phyloP scores from a whole-genome alignment of 2,329 filamentous ascomycete genomes.

The Aspergillus clavatus region DNA sequence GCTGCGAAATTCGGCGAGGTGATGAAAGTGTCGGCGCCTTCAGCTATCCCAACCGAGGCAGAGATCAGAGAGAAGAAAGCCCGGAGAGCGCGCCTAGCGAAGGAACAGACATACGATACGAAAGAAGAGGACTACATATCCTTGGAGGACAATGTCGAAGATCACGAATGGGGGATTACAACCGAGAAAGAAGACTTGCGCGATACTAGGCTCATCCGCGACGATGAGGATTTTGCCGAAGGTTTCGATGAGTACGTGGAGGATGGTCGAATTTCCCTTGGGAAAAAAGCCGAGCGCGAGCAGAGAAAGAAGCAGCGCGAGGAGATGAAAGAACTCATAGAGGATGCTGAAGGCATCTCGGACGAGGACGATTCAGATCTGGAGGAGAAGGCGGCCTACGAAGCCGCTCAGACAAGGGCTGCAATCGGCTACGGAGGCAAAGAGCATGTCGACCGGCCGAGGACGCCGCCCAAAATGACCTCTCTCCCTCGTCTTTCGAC shows the following conservation, averaged over 20 bases:
- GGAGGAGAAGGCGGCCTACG: conserved; percentile 71
- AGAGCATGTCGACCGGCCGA: conserved; percentile 36
- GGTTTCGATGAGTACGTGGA: conserved; percentile 90
- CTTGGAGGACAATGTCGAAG: conserved; percentile 33
- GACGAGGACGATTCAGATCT: conserved; percentile 61
- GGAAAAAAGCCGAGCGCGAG: conserved; percentile 72
- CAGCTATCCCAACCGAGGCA: conserved; percentile 68
- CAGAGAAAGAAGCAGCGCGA: conserved; percentile 60
- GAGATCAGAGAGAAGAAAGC: conserved; percentile 91
- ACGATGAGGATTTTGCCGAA: conserved; percentile 90
- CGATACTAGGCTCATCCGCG: conserved; percentile 69
- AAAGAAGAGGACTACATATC: conserved; percentile 55
- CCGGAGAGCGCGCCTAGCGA: conserved; percentile 72
- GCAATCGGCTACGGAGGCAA: conserved; percentile 60
- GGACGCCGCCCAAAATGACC: conserved; percentile 67
- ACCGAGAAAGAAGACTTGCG: conserved; percentile 59
- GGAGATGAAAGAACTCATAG: conserved; percentile 79
- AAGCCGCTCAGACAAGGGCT: conserved; percentile 76
- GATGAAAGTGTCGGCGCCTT: conserved; percentile 27
- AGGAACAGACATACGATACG: conserved; percentile 55
- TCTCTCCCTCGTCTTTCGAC: conserved; percentile 69
- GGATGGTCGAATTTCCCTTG: conserved; percentile 73
- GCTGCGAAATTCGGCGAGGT: conserved; percentile 47
- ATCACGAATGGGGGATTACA: conserved; percentile 43
- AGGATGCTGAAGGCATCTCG: conserved; percentile 65